Conservation (phyloP, 2,329 filamentous ascomycete genomes). For the Cryphonectria radicalis region DNA sequence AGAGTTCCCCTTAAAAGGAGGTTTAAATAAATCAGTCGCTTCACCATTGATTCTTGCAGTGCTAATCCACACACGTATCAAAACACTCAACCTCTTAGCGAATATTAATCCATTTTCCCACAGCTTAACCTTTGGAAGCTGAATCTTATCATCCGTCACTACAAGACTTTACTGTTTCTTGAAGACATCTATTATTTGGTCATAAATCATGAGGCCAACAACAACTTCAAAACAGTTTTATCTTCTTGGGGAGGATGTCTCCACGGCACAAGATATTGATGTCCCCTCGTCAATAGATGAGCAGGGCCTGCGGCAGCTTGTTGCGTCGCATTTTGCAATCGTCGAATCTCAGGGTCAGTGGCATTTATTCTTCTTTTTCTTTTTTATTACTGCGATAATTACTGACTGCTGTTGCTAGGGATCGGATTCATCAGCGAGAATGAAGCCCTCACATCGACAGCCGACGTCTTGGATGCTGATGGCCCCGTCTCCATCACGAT, state of each 20-base stretch:
- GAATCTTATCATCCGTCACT: neutral
- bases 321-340: conserved; percentile 49
- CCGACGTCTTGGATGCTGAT: conserved; percentile 41
- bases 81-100: neutral
- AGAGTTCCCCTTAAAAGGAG: neutral
- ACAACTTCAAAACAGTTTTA: conserved; percentile 44
- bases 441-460: conserved; percentile 38
- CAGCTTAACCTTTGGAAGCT: neutral
- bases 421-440: conserved; percentile 43
- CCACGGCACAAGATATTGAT: conserved; percentile 43
- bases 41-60: neutral
- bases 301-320: conserved; percentile 44
- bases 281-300: conserved; percentile 41
- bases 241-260: conserved; percentile 46
- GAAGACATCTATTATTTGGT: neutral
- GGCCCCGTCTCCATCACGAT: conserved; percentile 49
- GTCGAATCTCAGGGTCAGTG: conserved; percentile 46
- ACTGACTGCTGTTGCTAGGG: conserved; percentile 33
- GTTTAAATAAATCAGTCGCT: conserved; percentile 1
- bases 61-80: neutral
- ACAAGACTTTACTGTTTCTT: conserved; percentile 7
- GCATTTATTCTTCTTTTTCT: neutral
- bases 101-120: no score
- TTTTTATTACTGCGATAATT: neutral
- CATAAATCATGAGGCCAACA: conserved; percentile 36